Conservation (phyloP, 148 eudicot genomes). For the Cornus controversa region DNA sequence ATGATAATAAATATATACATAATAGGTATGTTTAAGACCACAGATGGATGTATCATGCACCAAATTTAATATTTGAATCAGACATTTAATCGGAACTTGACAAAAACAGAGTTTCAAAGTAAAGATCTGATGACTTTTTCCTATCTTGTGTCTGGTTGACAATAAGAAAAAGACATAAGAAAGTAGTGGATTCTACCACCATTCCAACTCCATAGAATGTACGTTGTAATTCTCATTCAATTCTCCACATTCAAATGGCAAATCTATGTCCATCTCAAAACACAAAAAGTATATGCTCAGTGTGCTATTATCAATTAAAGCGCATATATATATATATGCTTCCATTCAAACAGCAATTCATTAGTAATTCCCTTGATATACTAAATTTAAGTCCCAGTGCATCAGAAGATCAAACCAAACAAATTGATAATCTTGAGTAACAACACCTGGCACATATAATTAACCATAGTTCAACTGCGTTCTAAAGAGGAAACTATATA, state of each 20-base stretch:
- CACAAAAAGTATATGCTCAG: not conserved
- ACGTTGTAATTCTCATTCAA: not conserved
- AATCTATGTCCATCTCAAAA: not conserved
- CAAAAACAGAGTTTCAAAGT: not conserved
- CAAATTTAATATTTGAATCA: not conserved
- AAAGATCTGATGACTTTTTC: not conserved
- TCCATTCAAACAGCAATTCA: not conserved
- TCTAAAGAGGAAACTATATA: not conserved
- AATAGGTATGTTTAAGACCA: not conserved
- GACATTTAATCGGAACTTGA: not conserved
- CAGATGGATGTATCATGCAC: not conserved
- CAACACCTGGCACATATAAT: conserved; percentile 3
- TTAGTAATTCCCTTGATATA: not conserved
- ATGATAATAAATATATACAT: too few relatives aligned
- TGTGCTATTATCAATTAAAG: not conserved
- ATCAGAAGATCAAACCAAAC: not conserved
- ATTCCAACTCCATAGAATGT: not conserved
- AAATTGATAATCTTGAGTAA: not conserved
- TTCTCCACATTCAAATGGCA: not conserved
- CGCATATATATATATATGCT: not conserved
- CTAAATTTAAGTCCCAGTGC: not conserved
- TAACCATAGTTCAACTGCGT: not conserved
- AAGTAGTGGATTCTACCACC: not conserved
- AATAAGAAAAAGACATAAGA: not conserved
- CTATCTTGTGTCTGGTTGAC: too few relatives aligned